Conservation (phyloP, 164 flowering plant species). For the Stephania cephalantha region DNA sequence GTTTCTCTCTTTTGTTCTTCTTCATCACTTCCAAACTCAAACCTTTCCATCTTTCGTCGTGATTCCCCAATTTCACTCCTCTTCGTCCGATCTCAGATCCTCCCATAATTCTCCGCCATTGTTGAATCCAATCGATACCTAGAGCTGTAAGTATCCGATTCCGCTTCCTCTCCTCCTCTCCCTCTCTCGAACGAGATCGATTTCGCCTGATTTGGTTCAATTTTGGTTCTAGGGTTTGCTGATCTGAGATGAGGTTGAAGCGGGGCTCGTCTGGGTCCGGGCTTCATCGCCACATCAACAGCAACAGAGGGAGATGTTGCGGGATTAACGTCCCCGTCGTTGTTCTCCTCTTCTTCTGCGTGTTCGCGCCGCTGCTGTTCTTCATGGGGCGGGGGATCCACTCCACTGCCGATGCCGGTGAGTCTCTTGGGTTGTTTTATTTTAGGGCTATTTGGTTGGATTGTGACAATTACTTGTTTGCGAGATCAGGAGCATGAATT, state of each 20-base stretch:
- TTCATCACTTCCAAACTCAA: too few species aligned
- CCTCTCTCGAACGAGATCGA: not conserved
- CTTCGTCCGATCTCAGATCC: not conserved
- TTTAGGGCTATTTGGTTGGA: not conserved
- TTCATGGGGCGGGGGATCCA: constrained; percentile 47
- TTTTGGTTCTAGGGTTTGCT: not conserved
- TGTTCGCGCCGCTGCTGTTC: constrained; percentile 48
- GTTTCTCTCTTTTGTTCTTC: too few species aligned
- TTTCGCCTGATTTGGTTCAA: not conserved
- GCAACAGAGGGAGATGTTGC: constrained; percentile 23
- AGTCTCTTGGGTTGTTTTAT: constrained; percentile 8
- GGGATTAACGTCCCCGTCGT: constrained; percentile 35
- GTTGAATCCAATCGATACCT: not conserved
- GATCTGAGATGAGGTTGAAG: constrained; percentile 38
- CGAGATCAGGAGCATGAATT: not conserved
- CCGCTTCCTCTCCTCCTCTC: not conserved
- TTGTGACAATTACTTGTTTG: not conserved
- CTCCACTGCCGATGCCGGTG: constrained; percentile 19
- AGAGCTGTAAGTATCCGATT: not conserved
- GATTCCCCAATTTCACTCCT: not conserved
- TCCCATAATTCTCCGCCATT: not conserved
- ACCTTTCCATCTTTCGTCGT: too few species aligned
- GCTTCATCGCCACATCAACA: constrained; percentile 21
- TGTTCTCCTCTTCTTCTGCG: constrained; percentile 31
- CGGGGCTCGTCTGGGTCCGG: constrained; percentile 31